Evolutionary conservation across 2,329 filamentous ascomycete species (phyloP).

Genomic region (Exophiala calicioides): DNA sequence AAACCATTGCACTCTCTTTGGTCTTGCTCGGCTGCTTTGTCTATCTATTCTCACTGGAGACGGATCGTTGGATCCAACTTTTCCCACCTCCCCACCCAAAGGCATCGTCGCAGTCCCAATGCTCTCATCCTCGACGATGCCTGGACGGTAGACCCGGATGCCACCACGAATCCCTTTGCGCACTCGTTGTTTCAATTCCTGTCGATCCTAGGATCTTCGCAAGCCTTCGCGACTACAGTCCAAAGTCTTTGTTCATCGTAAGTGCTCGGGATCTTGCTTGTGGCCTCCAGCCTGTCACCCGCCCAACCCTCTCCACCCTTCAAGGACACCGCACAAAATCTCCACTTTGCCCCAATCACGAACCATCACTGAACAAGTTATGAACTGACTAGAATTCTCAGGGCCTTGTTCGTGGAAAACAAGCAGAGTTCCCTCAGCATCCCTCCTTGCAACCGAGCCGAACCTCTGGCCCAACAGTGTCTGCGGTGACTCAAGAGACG

Average conservation of each 20-base stretch:
- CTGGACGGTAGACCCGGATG: conserved; percentile 29
- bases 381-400: conserved; percentile 9
- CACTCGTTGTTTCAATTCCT: conserved; percentile 16
- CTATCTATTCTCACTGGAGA: conserved; percentile 39
- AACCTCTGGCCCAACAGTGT: conserved; percentile 6
- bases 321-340: not conserved
- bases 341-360: not conserved
- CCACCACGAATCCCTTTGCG: conserved; percentile 25
- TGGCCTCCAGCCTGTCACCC: conserved; percentile 23
- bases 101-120: conserved; percentile 34
- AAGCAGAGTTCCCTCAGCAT: not conserved
- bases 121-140: conserved; percentile 27
- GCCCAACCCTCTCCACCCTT: conserved; percentile 8
- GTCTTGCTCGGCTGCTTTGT: conserved; percentile 7
- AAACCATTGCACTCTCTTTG: conserved; percentile 1
- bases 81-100: conserved; percentile 2
- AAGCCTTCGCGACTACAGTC: conserved; percentile 30
- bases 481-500: not conserved
- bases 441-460: conserved; percentile 1
- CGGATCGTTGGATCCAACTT: conserved; percentile 3
- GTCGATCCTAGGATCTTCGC: conserved; percentile 27
- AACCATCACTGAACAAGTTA: too few relatives aligned
- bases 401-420: not conserved
- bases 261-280: conserved; percentile 33
- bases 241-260: conserved; percentile 28